Percentiles rank a stretch among this genome's conserved stretches.
Conservation (phyloP, 139 green algal species). For the Volvox africanus region DNA sequence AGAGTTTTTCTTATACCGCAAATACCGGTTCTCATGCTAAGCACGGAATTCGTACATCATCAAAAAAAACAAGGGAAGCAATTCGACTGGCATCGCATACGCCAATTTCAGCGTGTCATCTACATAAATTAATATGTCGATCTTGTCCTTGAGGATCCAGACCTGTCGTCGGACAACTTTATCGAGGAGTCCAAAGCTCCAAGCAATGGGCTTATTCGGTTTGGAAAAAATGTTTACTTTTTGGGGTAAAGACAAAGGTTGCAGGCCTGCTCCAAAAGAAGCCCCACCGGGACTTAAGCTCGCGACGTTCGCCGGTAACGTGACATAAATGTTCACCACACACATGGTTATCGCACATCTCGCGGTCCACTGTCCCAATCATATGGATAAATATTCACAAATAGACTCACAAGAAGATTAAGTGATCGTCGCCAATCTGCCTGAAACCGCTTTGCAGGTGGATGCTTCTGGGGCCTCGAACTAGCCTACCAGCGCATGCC, state of each 20-base stretch:
- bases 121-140: neutral
- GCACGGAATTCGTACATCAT: too few species aligned
- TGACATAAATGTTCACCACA: too few species aligned
- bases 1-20: too few species aligned
- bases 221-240: neutral
- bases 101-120: too few species aligned
- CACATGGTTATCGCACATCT: too few species aligned
- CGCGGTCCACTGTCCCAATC: too few species aligned
- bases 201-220: slow-evolving; percentile 26
- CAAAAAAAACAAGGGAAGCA: too few species aligned
- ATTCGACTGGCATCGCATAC: too few species aligned
- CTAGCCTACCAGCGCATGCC: slow-evolving; percentile 83
- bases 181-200: neutral
- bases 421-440: neutral
- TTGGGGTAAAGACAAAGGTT: slow-evolving; percentile 31
- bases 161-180: neutral
- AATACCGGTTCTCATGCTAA: too few species aligned
- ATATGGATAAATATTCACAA: neutral
- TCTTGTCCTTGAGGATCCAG: neutral
- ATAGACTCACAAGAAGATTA: too few species aligned
- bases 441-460: slow-evolving; percentile 44
- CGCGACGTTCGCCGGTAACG: slow-evolving; percentile 71
- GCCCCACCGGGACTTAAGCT: slow-evolving; percentile 69
- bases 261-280: slow-evolving; percentile 64
- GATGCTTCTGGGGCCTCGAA: slow-evolving; percentile 90